Conservation (phyloP, 2,329 filamentous ascomycete species). For the Venturiaceae sp. region DNA sequence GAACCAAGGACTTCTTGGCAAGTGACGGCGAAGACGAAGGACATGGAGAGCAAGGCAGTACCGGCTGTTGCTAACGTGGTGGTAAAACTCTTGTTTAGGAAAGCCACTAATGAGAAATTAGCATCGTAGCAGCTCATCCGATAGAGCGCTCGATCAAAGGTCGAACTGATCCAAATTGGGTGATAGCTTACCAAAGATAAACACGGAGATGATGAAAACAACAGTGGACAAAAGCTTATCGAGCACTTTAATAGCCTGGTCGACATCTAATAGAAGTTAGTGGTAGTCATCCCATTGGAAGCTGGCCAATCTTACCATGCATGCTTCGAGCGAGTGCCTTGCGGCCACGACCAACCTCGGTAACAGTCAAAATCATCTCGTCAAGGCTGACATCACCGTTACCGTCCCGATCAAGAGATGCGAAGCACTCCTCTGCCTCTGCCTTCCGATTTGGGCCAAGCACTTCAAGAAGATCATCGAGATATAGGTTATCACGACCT, state of each 20-base stretch:
- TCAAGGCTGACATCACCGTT: slow-evolving; percentile 94
- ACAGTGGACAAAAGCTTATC: slow-evolving; percentile 78
- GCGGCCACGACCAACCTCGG: slow-evolving; percentile 74
- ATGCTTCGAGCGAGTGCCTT: slow-evolving; percentile 87
- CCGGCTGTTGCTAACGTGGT: slow-evolving; percentile 82
- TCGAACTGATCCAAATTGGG: not conserved
- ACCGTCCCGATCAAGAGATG: slow-evolving; percentile 68
- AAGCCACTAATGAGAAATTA: slow-evolving; percentile 49
- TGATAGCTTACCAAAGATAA: slow-evolving; percentile 69
- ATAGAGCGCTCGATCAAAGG: too few species aligned
- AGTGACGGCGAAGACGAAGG: slow-evolving; percentile 89
- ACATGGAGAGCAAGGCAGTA: slow-evolving; percentile 86
- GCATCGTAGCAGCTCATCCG: too few species aligned
- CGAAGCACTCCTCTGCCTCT: slow-evolving; percentile 81
- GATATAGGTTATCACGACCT: slow-evolving; percentile 66
- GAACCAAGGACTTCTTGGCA: slow-evolving; percentile 94
- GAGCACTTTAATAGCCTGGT: slow-evolving; percentile 84
- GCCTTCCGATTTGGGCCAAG: slow-evolving; percentile 63
- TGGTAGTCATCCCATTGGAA: too few species aligned
- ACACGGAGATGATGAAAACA: slow-evolving; percentile 69
- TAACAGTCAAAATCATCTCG: slow-evolving; percentile 84
- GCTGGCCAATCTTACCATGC: too few species aligned
- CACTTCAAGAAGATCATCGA: slow-evolving; percentile 80
- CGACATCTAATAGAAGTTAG: too few species aligned
- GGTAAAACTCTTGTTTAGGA: slow-evolving; percentile 78